These are phyloP conservation scores for Termitomyces sp. DNA, from an alignment of 768 basidiomycete genomes.

Conservation along the genomic window DNA sequence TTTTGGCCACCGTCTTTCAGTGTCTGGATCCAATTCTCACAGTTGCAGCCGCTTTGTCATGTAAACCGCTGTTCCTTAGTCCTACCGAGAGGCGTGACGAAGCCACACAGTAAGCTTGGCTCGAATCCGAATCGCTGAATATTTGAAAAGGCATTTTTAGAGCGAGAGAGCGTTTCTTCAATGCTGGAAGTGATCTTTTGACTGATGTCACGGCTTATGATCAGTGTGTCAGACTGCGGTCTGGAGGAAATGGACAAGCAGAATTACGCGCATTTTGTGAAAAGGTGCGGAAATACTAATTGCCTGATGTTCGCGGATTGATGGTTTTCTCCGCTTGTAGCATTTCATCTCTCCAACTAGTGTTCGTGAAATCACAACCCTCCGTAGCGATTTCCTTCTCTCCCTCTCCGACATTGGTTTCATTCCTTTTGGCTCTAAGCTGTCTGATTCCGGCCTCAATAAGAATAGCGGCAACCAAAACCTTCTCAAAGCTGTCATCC, in stretches of 20 bases:
- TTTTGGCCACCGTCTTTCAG: slow-evolving; percentile 78
- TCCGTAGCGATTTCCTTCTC: slow-evolving; percentile 74
- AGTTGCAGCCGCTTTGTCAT: slow-evolving; percentile 78
- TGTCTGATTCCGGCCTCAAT: slow-evolving; percentile 54
- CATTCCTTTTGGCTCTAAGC: slow-evolving; percentile 43
- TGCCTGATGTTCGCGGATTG: neutral
- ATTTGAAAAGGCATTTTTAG: slow-evolving; percentile 33
- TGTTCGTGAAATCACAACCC: slow-evolving; percentile 72
- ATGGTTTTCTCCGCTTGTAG: slow-evolving; percentile 30
- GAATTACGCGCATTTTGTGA: slow-evolving; percentile 65
- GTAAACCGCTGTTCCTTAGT: slow-evolving; percentile 81
- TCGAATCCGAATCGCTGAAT: neutral
- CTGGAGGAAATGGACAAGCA: slow-evolving; percentile 44
- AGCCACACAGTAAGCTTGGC: slow-evolving; percentile 53
- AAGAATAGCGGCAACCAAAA: slow-evolving; percentile 62
- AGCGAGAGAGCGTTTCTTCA: slow-evolving; percentile 67
- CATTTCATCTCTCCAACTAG: slow-evolving; percentile 80
- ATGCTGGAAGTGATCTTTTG: slow-evolving; percentile 77
- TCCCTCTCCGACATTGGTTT: slow-evolving; percentile 73
- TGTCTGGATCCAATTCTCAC: slow-evolving; percentile 82
- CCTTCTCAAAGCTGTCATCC: slow-evolving; percentile 79
- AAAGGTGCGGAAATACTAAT: slow-evolving; percentile 37
- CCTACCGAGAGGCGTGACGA: slow-evolving; percentile 86
- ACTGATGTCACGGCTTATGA: slow-evolving; percentile 80
- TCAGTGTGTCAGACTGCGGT: slow-evolving; percentile 49